Base-by-base conservation (phyloP, 768 basidiomycete genomes). In the Phlebiopsis flavidoalba region DNA sequence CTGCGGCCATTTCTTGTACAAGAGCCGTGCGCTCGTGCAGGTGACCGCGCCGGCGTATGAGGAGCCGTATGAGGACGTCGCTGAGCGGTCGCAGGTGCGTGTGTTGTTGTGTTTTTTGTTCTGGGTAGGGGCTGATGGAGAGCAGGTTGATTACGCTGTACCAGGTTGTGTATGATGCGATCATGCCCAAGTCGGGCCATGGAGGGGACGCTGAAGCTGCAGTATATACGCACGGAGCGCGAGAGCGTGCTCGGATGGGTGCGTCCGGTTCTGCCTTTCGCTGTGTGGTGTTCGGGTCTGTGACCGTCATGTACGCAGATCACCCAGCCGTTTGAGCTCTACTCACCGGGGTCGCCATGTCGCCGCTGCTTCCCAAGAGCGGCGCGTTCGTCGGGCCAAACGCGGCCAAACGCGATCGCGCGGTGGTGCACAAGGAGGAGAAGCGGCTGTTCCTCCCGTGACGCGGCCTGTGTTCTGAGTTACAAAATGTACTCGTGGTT, bases 201-300 rank as follows among this genome's bases (percentile, higher is more conserved):
- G 67, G 84, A 84, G 57, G 82, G 83, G 1, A 81, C 89, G 0
- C 77, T 96, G 63, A 95, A 95, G 73, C 74, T 98, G 62, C 89
- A 96, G 63, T 97, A 91, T 69, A 78, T 96, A 12, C 84, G 86
- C 8, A 94, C 93, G 0, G 86, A 90, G 58, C 84, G 85, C 49
- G 97, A 98, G 76, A 87, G 87, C 58, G 86, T 96, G 26, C 84
- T 98, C 79, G 96, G 93, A 49, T 98, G 97, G 96, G 95, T 98
- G 70, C 59, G 89, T 71, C 17, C 1, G 26, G 6, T 31, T 14
- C 21, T 26, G 33, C 40, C 14, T 21, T 17, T 49, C 3, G 48
- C 3, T 12, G 12, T 11, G 19, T 3, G 11, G 37, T 55, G 37
- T 8, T 8, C 21, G 37, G 10, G 54, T 55, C 12, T 22, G n/a